A percentile compares a stretch with the other conserved stretches of the same genome.
Evolutionary conservation across 768 basidiomycete genomes (phyloP).

Genomic region (Mycena alexandri): DNA sequence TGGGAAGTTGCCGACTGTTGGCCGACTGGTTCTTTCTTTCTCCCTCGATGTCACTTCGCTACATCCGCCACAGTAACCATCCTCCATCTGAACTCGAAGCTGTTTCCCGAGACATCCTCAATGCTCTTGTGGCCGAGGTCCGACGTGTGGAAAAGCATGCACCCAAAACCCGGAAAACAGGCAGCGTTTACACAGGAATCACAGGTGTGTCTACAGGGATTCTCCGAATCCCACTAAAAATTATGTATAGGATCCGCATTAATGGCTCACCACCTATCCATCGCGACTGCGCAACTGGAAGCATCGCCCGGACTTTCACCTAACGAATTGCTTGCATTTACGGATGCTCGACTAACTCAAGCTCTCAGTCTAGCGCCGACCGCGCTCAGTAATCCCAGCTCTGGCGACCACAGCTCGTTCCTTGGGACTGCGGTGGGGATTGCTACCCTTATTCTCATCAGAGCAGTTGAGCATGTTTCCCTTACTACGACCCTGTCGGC

Average conservation of each 20-base stretch:
- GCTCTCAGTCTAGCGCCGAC: conserved; percentile 21
- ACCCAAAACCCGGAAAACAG: conserved; percentile 33
- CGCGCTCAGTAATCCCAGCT: conserved; percentile 28
- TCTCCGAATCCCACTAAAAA: not conserved
- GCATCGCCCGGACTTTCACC: conserved; percentile 15
- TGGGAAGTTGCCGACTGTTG: too few species aligned
- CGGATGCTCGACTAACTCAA: conserved; percentile 40
- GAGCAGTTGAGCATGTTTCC: conserved; percentile 39
- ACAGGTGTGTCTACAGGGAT: conserved; percentile 34
- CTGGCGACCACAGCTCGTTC: conserved; percentile 49
- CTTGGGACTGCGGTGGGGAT: conserved; percentile 57
- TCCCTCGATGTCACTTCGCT: conserved; percentile 16
- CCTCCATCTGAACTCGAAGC: conserved; percentile 20
- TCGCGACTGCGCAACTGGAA: not conserved
- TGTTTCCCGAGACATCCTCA: conserved; percentile 41
- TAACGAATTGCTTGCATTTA: conserved; percentile 26
- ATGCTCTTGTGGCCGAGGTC: conserved; percentile 42
- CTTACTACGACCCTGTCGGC: not conserved
- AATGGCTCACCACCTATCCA: conserved; percentile 36
- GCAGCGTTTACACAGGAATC: conserved; percentile 46
- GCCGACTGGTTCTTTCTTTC: not conserved
- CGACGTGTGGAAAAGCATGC: conserved; percentile 41
- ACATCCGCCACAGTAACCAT: conserved; percentile 23
- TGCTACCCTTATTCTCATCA: conserved; percentile 51
- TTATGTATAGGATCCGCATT: conserved; percentile 26